Base-by-base conservation (phyloP, 1,284 basidiomycete species). In the Leccinum angustisporum region DNA sequence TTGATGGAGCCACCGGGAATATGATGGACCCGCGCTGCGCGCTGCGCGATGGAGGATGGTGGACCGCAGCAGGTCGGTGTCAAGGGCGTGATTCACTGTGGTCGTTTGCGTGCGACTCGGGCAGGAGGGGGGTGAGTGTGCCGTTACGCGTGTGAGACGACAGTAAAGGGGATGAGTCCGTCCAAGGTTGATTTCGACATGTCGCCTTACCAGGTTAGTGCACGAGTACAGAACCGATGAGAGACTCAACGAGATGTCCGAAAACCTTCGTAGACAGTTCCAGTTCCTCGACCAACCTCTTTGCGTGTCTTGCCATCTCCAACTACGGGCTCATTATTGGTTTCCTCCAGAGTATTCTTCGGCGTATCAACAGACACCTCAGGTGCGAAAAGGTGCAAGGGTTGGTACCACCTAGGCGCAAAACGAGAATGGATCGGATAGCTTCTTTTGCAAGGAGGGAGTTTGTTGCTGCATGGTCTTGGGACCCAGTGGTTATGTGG, bases 1-100 rank as follows among this genome's bases (percentile, higher is more conserved):
- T 99, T 99, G 73, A 99, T 87, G 48, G 95, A 91, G 5, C 97
- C 97, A 25, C 97, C 97, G 0, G 97, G 95, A 68, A 97, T 90
- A 70, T 95, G 91, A 67, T 92, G 88, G 52, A 88, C 79, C 13
- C 88, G 86, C 34, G 66, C 68, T 21, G 18, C 18, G 18, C 18
- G 18, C 18, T 6, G 80, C 81, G 58, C 88, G 85, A 61, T 88
- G 87, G 46, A 92, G 81, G 61, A 90, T 83, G 51, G 86, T 83
- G 69, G 86, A 81, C 65, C 83, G 83, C 65, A 92, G 73, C 36
- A 86, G 71, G 59, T 79, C 80, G 58, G 82, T 79, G 63, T 83
- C 74, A 38, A 87, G 76, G 5, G 69, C 25, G 18, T 68, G 18
- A 21, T 21, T 21, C 59, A 21, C 36, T n/a, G 30, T 75, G 69